Conservation (phyloP, 495 filamentous ascomycete species). For the Neurospora sp. region DNA sequence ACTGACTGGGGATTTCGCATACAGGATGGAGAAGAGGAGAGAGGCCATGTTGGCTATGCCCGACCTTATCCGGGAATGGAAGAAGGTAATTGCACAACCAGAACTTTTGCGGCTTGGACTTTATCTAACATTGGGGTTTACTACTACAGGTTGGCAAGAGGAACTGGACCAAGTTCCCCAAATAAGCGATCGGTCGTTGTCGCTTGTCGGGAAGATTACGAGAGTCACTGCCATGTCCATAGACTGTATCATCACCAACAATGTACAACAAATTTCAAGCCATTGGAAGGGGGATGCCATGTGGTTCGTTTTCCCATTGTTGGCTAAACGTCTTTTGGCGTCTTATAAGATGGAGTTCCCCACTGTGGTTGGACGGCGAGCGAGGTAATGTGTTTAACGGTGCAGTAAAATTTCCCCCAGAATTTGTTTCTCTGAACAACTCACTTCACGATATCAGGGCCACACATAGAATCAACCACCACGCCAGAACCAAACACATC, state of each 20-base stretch:
- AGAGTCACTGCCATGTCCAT: constrained; percentile 2
- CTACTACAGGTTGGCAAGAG: constrained; percentile 62
- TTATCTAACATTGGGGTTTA: constrained; percentile 5
- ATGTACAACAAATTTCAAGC: constrained; percentile 14
- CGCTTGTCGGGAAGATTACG: background rate
- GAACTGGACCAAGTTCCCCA: constrained; percentile 90
- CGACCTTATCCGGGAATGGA: constrained; percentile 80
- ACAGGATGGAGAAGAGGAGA: constrained; percentile 73
- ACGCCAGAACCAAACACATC: background rate
- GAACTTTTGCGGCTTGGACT: background rate
- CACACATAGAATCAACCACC: background rate
- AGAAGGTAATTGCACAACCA: constrained; percentile 50
- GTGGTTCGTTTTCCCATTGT: background rate
- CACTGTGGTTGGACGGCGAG: background rate
- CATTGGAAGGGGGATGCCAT: background rate
- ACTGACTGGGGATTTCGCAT: constrained; percentile 13
- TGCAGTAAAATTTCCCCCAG: background rate
- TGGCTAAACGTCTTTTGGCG: background rate
- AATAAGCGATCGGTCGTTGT: constrained; percentile 24
- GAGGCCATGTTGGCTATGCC: constrained; percentile 93
- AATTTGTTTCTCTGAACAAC: background rate
- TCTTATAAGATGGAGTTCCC: background rate
- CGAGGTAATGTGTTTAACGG: background rate
- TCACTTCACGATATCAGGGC: background rate
- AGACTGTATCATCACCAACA: constrained; percentile 16